Evolutionary conservation across 2,329 filamentous ascomycete genomes (phyloP).

Genomic region (Fusarium secorum): DNA sequence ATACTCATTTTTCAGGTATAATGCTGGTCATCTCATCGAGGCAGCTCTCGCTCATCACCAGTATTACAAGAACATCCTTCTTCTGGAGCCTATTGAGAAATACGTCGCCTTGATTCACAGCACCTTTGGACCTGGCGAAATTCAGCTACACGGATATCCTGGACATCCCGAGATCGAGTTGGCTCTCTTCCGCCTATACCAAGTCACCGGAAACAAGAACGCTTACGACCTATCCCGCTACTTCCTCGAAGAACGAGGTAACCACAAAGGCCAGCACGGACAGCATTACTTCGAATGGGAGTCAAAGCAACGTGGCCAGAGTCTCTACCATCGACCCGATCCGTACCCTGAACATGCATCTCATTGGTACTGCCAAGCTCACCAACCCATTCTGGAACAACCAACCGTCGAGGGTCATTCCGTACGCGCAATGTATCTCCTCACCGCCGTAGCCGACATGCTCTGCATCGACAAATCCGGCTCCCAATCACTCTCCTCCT

Average conservation of each 20-base stretch:
- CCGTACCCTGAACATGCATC: slow-evolving; percentile 53
- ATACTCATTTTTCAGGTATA: slow-evolving; percentile 52
- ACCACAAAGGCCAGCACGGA: slow-evolving; percentile 56
- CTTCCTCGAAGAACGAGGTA: slow-evolving; percentile 68
- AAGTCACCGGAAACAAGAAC: slow-evolving; percentile 46
- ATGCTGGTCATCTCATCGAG: slow-evolving; percentile 69
- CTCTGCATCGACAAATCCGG: slow-evolving; percentile 32
- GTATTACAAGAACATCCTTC: slow-evolving; percentile 58
- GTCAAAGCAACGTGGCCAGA: slow-evolving; percentile 58
- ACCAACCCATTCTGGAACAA: slow-evolving; percentile 58
- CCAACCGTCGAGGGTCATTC: slow-evolving; percentile 59
- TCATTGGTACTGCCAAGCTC: slow-evolving; percentile 65
- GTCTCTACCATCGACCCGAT: slow-evolving; percentile 54
- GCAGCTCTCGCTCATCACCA: slow-evolving; percentile 63
- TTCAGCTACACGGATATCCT: slow-evolving; percentile 65
- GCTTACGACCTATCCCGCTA: slow-evolving; percentile 59
- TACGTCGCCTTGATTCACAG: slow-evolving; percentile 57
- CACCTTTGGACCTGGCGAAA: slow-evolving; percentile 59
- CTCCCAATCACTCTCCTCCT: slow-evolving; percentile 15
- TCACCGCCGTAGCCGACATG: slow-evolving; percentile 65
- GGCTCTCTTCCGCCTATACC: slow-evolving; percentile 51
- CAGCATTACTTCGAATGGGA: slow-evolving; percentile 64
- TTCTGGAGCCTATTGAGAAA: slow-evolving; percentile 48
- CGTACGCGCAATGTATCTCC: slow-evolving; percentile 67
- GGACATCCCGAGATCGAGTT: slow-evolving; percentile 60